Conservation (phyloP, 2,329 filamentous ascomycete genomes). For the Cladosporium sp. region DNA sequence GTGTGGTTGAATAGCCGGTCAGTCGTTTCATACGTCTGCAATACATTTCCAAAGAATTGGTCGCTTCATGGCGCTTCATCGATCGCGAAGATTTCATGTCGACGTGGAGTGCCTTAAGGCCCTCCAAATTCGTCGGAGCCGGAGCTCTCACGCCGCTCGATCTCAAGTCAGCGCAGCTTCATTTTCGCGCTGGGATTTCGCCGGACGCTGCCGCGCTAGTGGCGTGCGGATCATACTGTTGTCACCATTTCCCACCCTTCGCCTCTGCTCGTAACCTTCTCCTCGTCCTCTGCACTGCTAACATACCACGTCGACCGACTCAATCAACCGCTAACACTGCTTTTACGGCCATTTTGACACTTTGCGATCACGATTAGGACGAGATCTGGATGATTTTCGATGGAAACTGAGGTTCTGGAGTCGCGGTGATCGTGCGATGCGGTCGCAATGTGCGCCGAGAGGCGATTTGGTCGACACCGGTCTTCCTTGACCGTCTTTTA, state of each 20-base stretch:
- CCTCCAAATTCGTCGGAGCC: background rate
- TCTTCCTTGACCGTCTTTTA: background rate
- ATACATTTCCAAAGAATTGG: too few species aligned
- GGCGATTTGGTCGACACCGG: background rate
- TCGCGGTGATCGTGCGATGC: background rate
- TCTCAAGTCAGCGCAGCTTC: background rate
- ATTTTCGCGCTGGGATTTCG: background rate
- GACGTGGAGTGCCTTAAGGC: background rate
- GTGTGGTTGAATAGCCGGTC: too few species aligned
- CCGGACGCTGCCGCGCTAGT: background rate
- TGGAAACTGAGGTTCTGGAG: background rate
- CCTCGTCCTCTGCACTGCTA: background rate
- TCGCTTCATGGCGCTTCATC: too few species aligned
- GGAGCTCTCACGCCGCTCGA: background rate
- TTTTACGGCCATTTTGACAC: too few species aligned
- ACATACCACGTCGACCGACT: background rate
- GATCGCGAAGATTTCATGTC: too few species aligned
- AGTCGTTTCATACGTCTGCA: too few species aligned
- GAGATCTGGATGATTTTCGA: background rate
- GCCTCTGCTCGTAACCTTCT: conserved; percentile 1
- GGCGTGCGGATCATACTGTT: background rate
- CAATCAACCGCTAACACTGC: too few species aligned
- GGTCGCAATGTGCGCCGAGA: conserved; percentile 5
- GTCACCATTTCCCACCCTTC: background rate
- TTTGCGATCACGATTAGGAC: background rate